Conservation (phyloP, 139 green algal genomes). For the Chlorella sp. region DNA sequence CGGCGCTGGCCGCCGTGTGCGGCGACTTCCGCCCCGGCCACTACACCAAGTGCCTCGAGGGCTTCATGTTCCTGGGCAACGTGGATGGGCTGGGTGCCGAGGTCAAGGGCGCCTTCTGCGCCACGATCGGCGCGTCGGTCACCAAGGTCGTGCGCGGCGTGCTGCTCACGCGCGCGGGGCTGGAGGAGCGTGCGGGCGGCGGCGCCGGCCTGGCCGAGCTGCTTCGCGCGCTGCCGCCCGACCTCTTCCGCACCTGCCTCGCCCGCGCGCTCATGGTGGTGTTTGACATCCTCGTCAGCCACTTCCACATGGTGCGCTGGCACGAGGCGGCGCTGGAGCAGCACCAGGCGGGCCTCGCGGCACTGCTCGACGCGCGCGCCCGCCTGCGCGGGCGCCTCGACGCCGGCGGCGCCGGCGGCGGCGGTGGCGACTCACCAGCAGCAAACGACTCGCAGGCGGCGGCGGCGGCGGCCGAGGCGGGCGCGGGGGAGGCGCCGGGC, state of each 20-base stretch:
- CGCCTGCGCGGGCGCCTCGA: background rate
- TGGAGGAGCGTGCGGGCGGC: constrained; percentile 29
- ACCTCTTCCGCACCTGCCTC: constrained; percentile 56
- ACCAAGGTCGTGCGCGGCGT: constrained; percentile 44
- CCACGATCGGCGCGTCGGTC: constrained; percentile 23
- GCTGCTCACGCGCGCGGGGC: constrained; percentile 34
- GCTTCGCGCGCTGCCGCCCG: constrained; percentile 44
- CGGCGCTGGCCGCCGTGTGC: constrained; percentile 38
- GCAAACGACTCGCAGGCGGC: background rate
- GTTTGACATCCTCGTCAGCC: constrained; percentile 51
- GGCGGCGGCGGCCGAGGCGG: background rate
- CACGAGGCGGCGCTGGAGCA: constrained; percentile 34
- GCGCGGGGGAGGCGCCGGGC: background rate
- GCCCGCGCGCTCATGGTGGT: constrained; percentile 55
- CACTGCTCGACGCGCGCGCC: background rate
- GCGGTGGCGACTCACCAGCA: background rate
- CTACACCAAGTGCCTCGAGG: constrained; percentile 53
- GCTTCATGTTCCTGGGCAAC: constrained; percentile 47
- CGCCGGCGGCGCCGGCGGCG: background rate
- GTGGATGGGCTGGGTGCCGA: constrained; percentile 28
- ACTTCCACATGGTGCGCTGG: constrained; percentile 53
- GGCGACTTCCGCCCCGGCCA: constrained; percentile 38
- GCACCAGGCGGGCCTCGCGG: constrained; percentile 5
- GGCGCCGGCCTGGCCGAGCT: constrained; percentile 36
- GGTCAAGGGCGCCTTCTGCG: constrained; percentile 33